These are phyloP conservation scores for Zopfia rhizophila DNA, from an alignment of 2,329 filamentous ascomycete species.

Conservation along the genomic window DNA sequence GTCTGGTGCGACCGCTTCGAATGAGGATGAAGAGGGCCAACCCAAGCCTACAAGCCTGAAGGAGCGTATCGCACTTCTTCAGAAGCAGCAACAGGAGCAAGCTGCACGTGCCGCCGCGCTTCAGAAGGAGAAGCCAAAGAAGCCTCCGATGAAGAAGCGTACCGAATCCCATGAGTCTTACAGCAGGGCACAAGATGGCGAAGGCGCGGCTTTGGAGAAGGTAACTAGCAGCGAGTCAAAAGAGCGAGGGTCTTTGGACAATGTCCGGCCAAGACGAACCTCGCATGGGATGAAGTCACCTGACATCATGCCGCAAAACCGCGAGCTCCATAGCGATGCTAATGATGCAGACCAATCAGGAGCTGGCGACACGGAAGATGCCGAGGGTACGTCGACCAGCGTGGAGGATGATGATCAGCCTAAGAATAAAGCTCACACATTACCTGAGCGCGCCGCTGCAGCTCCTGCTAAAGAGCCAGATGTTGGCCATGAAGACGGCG, in stretches of 20 bases:
- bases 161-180: conserved; percentile 58
- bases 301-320: conserved; percentile 53
- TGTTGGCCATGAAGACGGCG: conserved; percentile 62
- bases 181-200: conserved; percentile 41
- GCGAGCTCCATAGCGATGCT: conserved; percentile 68
- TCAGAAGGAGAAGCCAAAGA: conserved; percentile 87
- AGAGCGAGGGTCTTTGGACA: conserved; percentile 53
- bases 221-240: conserved; percentile 46
- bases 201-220: conserved; percentile 50
- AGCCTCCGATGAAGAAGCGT: conserved; percentile 72
- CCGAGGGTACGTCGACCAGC: conserved; percentile 71
- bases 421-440: conserved; percentile 26
- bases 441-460: conserved; percentile 43
- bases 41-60: conserved; percentile 94
- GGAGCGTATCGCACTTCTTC: conserved; percentile 91
- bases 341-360: conserved; percentile 74
- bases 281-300: conserved; percentile 53
- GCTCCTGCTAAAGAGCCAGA: conserved; percentile 56
- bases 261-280: conserved; percentile 49
- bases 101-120: conserved; percentile 80
- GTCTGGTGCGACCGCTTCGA: conserved; percentile 58
- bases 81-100: conserved; percentile 93
- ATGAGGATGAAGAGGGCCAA: conserved; percentile 75
- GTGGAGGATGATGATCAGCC: conserved; percentile 75
- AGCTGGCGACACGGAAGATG: conserved; percentile 70